A percentile compares a stretch with the other conserved stretches of the same genome.
Evolutionary conservation across 345 rosid species (phyloP).

Genomic region (Rhodamnia argentea): DNA sequence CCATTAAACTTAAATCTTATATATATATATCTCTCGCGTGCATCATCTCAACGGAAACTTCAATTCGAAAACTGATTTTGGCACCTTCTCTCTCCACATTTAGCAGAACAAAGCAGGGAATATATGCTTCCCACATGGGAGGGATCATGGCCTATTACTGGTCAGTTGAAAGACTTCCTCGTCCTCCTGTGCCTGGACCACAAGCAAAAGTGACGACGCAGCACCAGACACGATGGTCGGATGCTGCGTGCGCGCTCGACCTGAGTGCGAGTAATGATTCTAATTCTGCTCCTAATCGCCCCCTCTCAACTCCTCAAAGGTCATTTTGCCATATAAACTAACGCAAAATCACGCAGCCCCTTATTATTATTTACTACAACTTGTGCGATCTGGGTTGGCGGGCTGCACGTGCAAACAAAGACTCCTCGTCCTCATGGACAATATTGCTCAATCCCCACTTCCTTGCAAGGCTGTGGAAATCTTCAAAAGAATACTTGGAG

Average conservation of each 20-base stretch:
- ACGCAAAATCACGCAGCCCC: neutral
- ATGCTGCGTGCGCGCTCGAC: neutral
- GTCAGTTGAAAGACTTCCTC: neutral
- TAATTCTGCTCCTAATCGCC: neutral
- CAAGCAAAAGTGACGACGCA: neutral
- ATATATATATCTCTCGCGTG: no score
- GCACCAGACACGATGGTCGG: neutral
- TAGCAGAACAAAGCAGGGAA: neutral
- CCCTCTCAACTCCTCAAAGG: neutral
- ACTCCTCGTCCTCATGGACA: neutral
- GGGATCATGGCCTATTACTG: neutral
- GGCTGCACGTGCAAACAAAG: neutral
- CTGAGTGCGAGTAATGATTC: neutral
- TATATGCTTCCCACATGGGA: neutral
- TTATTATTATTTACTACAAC: neutral
- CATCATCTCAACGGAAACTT: neutral
- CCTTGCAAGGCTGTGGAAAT: no score
- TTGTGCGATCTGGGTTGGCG: neutral
- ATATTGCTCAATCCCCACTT: no score
- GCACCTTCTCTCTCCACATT: neutral
- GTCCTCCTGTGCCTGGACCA: neutral
- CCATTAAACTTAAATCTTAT: no score
- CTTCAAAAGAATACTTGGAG: no score
- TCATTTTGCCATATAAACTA: neutral
- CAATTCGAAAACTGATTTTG: neutral